These are phyloP conservation scores for Circinella minor DNA, from an alignment of 371 early-diverging fungal genomes.

Conservation along the genomic window DNA sequence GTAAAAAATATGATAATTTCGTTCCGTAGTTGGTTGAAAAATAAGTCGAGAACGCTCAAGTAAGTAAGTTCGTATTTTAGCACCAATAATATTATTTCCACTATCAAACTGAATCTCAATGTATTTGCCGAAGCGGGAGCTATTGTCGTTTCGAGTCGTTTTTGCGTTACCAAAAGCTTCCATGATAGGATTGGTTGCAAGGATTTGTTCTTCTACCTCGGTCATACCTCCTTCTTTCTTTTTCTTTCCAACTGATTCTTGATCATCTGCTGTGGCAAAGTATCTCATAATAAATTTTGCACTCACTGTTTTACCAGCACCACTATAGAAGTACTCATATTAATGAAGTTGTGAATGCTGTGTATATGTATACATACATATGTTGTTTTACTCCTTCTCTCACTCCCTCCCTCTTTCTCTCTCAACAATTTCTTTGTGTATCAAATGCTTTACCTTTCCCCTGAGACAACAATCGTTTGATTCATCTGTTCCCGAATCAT, in stretches of 20 bases:
- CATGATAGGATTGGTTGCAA: slow-evolving; percentile 96
- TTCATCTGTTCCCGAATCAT: slow-evolving; percentile 92
- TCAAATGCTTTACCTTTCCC: slow-evolving; percentile 76
- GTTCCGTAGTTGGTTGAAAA: slow-evolving; percentile 86
- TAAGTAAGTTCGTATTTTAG: slow-evolving; percentile 92
- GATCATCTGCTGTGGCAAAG: slow-evolving; percentile 91
- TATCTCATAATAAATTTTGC: slow-evolving; percentile 98
- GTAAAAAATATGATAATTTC: slow-evolving; percentile 99
- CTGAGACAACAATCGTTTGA: slow-evolving; percentile 98
- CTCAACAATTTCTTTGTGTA: background rate
- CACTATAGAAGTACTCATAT: slow-evolving; percentile 40
- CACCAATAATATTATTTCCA: slow-evolving; percentile 83
- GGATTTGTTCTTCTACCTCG: slow-evolving; percentile 81
- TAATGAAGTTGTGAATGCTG: too few relatives aligned
- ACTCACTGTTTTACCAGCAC: slow-evolving; percentile 96
- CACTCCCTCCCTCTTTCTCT: background rate
- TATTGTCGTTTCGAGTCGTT: slow-evolving; percentile 97
- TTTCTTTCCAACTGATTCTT: slow-evolving; percentile 48
- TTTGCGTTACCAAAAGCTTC: slow-evolving; percentile 99
- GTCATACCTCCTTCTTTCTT: slow-evolving; percentile 65
- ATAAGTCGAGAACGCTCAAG: slow-evolving; percentile 94
- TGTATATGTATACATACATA: too few relatives aligned
- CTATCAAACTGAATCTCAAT: slow-evolving; percentile 85
- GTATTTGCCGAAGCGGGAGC: slow-evolving; percentile 98
- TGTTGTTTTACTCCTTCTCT: background rate